These are phyloP conservation scores for Botrytis aclada DNA, from an alignment of 2,329 filamentous ascomycete species.

Conservation along the genomic window DNA sequence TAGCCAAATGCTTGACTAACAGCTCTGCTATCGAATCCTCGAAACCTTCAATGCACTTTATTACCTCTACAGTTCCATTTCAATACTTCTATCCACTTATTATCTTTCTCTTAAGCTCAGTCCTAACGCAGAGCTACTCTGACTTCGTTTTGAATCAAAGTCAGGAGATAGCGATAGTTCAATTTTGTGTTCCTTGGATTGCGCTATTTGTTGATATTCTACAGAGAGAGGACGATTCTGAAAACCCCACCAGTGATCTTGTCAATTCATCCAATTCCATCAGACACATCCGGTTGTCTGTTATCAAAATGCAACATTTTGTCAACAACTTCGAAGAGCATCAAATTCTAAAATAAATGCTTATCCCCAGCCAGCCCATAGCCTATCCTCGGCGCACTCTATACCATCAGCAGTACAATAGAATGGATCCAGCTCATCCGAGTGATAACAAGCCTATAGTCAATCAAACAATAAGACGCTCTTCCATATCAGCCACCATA, in stretches of 20 bases:
- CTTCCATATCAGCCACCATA: background rate
- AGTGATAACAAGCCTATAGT: background rate
- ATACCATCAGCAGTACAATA: background rate
- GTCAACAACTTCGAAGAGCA: too few relatives aligned
- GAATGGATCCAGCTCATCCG: background rate
- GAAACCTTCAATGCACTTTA: too few relatives aligned
- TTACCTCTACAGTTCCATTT: background rate
- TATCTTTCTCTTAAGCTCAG: background rate
- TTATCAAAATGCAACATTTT: background rate
- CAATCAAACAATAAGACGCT: background rate
- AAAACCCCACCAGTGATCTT: too few relatives aligned
- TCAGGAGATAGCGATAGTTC: background rate
- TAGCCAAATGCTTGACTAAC: background rate
- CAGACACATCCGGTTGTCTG: too few relatives aligned
- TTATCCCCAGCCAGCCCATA: background rate
- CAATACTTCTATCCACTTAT: too few relatives aligned
- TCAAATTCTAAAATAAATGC: background rate
- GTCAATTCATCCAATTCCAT: background rate
- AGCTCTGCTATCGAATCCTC: background rate
- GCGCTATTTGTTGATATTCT: background rate
- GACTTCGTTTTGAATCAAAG: background rate
- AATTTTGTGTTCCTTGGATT: background rate
- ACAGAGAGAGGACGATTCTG: background rate
- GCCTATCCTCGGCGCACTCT: background rate
- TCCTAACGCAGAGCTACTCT: background rate